These are phyloP conservation scores for Colletotrichum simmondsii DNA, from an alignment of 2,329 filamentous ascomycete species.

Conservation along the genomic window DNA sequence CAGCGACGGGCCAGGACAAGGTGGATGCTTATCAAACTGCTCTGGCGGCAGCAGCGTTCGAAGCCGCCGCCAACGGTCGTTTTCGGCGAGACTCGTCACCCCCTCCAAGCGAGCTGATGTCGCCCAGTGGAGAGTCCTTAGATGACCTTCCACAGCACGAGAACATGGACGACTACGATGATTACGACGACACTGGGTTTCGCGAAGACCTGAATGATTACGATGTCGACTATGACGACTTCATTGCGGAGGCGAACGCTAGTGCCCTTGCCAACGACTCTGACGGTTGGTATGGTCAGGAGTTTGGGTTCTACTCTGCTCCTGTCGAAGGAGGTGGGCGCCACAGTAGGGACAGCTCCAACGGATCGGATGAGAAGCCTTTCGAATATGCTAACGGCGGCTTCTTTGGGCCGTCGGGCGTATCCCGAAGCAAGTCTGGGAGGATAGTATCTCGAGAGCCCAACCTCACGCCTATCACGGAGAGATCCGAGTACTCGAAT, in stretches of 20 bases:
- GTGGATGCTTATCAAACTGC: conserved; percentile 83
- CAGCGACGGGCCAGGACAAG: conserved; percentile 38
- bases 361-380: conserved; percentile 43
- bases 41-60: conserved; percentile 82
- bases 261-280: conserved; percentile 92
- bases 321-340: conserved; percentile 54
- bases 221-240: conserved; percentile 84
- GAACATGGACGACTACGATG: conserved; percentile 43
- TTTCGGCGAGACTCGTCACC: conserved; percentile 72
- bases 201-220: conserved; percentile 65
- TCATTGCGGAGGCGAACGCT: conserved; percentile 95
- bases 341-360: conserved; percentile 57
- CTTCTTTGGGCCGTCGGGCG: conserved; percentile 83
- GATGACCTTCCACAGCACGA: conserved; percentile 35
- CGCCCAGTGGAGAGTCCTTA: conserved; percentile 36
- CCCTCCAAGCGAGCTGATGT: conserved; percentile 42
- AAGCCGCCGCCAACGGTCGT: conserved; percentile 80
- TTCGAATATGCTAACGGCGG: conserved; percentile 82
- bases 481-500: conserved; percentile 95
- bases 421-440: conserved; percentile 78
- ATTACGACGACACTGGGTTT: conserved; percentile 65
- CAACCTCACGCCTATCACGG: conserved; percentile 94
- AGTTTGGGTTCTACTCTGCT: conserved; percentile 93
- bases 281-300: conserved; percentile 94
- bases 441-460: conserved; percentile 83